Base-by-base conservation (phyloP, 768 basidiomycete genomes). In the Amyloporia xantha region DNA sequence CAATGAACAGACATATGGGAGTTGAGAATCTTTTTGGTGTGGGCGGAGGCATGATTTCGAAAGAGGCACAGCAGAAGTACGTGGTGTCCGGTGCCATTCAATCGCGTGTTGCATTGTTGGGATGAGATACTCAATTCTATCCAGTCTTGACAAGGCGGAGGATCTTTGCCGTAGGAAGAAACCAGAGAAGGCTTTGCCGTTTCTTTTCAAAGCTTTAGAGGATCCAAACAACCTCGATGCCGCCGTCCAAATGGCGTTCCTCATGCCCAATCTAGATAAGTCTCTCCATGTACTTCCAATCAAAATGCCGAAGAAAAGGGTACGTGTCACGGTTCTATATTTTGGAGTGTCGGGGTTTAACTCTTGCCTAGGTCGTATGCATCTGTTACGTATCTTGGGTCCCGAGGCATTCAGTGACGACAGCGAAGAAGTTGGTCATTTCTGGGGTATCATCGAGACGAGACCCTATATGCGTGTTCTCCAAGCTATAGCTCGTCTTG, bases 381-480 rank as follows among this genome's bases (percentile, higher is more conserved):
- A 56, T 4, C 44, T 74, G 36, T 60, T 65, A 23, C 45, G 52
- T 9, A 49, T 50, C 17, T 53, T 72, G 2, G 68, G 71, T 2
- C 42, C 59, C 1, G 54, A 64, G 11, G 68, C 62, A 47, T 74
- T 76, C 49, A 63, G 70, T n/a, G 70, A 70, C 44, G 56, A 56
- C n/a, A 56, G 66, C 5, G 53, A 59, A 6, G 44, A 59, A 21
- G 68, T 69, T 4, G 71, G 70, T 7, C 52, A 57, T 5, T 76
- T 72, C 53, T 70, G 67, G 66, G 50, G 51, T 13, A 57, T 73
- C 6, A 37, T 69, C 5, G 64, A 68, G 50, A 72, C 73, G 5
- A 62, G 73, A 0, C 74, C 72, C 5, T 74, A 75, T 53, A 74
- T 75, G 69, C 70, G 73, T 7, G 61, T 73, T 6, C 58, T 74